A percentile compares a stretch with the other conserved stretches of the same genome.
Evolutionary conservation across 164 flowering plant genomes (phyloP).

Genomic region (Vitis vinifera): ASM3070453v1 NC_081816.1:7306001-7306500

Average conservation of each 20-base stretch:
- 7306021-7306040: neutral
- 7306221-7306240: too few relatives aligned
- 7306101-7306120: too few relatives aligned
- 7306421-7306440: slow-evolving; percentile 91
- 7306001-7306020: slow-evolving; percentile 9
- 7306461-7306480: slow-evolving; percentile 71
- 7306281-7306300: too few relatives aligned
- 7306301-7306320: too few relatives aligned
- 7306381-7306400: slow-evolving; percentile 21
- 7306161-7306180: too few relatives aligned
- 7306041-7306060: too few relatives aligned
- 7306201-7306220: too few relatives aligned
- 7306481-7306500: slow-evolving; percentile 72
- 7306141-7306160: neutral
- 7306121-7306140: slow-evolving; percentile 2
- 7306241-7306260: too few relatives aligned
- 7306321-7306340: too few relatives aligned
- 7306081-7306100: neutral
- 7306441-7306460: slow-evolving; percentile 81
- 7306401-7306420: slow-evolving; percentile 93
- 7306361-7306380: neutral
- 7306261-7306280: too few relatives aligned
- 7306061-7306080: neutral
- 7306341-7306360: too few relatives aligned
- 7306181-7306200: too few relatives aligned